Evolutionary conservation across 1,284 basidiomycete genomes (phyloP).

Genomic region (Ganoderma leucocontextum): DNA sequence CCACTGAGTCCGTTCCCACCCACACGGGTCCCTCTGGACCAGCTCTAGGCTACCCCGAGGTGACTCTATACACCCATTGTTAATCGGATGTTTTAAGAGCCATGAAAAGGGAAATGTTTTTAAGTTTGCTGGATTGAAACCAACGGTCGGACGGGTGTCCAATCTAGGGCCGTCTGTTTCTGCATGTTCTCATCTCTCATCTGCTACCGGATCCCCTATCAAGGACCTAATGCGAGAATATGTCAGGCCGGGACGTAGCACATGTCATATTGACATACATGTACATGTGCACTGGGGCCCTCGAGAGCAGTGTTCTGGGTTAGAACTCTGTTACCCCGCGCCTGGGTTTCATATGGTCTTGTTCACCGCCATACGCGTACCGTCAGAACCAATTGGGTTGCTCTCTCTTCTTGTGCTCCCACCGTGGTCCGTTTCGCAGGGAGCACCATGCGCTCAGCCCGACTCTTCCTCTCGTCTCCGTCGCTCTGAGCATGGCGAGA

Average conservation of each 20-base stretch:
- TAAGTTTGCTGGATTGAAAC: conserved; percentile 13
- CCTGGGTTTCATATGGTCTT: conserved; percentile 21
- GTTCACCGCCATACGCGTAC: conserved; percentile 20
- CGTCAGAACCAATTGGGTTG: neutral
- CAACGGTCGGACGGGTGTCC: conserved; percentile 18
- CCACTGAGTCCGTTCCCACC: conserved; percentile 1
- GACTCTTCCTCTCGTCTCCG: conserved; percentile 1
- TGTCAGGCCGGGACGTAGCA: conserved; percentile 17
- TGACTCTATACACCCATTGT: neutral
- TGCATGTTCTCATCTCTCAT: conserved; percentile 19
- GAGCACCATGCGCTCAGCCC: neutral
- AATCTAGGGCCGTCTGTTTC: conserved; percentile 24
- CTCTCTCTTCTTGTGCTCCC: neutral
- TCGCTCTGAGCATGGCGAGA: neutral
- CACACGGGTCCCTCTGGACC: conserved; percentile 12
- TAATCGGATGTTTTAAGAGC: neutral
- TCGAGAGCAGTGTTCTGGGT: neutral
- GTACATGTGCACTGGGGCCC: conserved; percentile 7
- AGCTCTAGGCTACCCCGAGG: conserved; percentile 14
- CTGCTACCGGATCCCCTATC: conserved; percentile 7
- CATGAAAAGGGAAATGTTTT: conserved; percentile 4
- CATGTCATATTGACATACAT: conserved; percentile 17
- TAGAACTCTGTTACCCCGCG: too few relatives aligned
- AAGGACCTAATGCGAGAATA: conserved; percentile 18
- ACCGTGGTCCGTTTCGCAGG: neutral